phyloP scores from a whole-genome alignment of 305 asterid genomes.

The Coffea humblotiana region DNA sequence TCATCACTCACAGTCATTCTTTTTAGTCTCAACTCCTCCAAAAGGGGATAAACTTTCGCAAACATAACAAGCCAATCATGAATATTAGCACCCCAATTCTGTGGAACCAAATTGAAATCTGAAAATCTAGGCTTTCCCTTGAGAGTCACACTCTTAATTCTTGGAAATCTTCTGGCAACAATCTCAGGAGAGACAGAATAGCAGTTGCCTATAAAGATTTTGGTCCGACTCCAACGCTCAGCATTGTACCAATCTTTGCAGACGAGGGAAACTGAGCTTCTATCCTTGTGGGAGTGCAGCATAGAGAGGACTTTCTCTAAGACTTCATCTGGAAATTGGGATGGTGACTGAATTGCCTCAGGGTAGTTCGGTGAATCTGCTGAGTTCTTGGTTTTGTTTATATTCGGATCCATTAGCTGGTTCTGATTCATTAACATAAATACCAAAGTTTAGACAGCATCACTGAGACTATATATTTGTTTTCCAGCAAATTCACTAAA shows the following conservation, averaged over 20 bases:
- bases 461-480: neutral
- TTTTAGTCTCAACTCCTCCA: constrained; percentile 82
- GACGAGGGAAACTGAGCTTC: constrained; percentile 77
- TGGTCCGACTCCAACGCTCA: constrained; percentile 85
- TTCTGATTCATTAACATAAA: neutral
- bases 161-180: constrained; percentile 72
- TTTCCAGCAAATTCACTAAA: neutral
- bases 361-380: constrained; percentile 37
- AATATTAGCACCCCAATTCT: constrained; percentile 82
- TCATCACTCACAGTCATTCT: constrained; percentile 75
- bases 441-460: neutral
- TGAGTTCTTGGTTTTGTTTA: constrained; percentile 37
- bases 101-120: constrained; percentile 79
- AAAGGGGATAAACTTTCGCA: constrained; percentile 70
- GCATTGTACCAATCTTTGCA: constrained; percentile 87
- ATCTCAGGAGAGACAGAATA: constrained; percentile 85
- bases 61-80: constrained; percentile 68
- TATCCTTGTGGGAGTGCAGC: constrained; percentile 58
- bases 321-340: constrained; percentile 78
- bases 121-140: constrained; percentile 91
- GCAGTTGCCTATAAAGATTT: constrained; percentile 81
- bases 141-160: constrained; percentile 65
- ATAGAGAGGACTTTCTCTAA: constrained; percentile 72
- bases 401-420: constrained; percentile 47
- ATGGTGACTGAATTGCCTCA: constrained; percentile 35